These are phyloP conservation scores for Penstemon newberryi DNA, from an alignment of 257 asterid species.

Conservation along the genomic window DNA sequence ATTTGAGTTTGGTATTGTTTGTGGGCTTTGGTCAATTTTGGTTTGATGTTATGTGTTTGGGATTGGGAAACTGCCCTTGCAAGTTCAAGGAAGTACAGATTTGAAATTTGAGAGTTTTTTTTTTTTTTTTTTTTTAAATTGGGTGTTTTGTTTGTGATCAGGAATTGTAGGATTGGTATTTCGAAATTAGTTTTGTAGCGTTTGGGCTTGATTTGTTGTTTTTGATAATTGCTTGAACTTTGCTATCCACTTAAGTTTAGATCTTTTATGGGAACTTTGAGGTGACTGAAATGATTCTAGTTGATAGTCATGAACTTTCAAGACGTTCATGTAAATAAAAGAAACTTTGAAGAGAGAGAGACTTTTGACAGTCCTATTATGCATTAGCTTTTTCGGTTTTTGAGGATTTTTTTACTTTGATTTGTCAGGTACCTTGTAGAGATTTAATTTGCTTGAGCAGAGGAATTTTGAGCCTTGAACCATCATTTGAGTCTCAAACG, in stretches of 20 bases:
- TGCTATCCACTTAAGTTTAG: background rate
- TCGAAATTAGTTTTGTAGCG: constrained; percentile 1
- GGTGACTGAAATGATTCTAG: background rate
- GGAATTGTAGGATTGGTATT: constrained; percentile 10
- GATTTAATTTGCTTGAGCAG: constrained; percentile 28
- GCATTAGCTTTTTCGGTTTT: constrained; percentile 21
- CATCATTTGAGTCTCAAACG: constrained; percentile 13
- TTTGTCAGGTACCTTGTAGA: constrained; percentile 29
- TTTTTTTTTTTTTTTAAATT: background rate
- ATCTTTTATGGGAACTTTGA: constrained; percentile 13
- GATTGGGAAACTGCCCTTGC: constrained; percentile 18
- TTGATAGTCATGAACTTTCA: constrained; percentile 16
- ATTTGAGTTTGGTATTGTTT: constrained; percentile 30
- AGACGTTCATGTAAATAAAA: background rate
- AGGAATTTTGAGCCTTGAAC: constrained; percentile 17
- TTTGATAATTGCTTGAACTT: constrained; percentile 15
- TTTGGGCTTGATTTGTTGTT: constrained; percentile 17
- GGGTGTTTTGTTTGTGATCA: background rate
- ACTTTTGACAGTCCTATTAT: constrained; percentile 12
- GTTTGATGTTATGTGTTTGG: constrained; percentile 23
- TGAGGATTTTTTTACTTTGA: constrained; percentile 6
- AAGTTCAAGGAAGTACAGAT: constrained; percentile 16
- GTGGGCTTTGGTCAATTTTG: constrained; percentile 30
- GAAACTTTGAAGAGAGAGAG: constrained; percentile 9
- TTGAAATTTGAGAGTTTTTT: constrained; percentile 6